These are phyloP conservation scores for Daldinia decipiens DNA, from an alignment of 495 filamentous ascomycete species.

Conservation along the genomic window DNA sequence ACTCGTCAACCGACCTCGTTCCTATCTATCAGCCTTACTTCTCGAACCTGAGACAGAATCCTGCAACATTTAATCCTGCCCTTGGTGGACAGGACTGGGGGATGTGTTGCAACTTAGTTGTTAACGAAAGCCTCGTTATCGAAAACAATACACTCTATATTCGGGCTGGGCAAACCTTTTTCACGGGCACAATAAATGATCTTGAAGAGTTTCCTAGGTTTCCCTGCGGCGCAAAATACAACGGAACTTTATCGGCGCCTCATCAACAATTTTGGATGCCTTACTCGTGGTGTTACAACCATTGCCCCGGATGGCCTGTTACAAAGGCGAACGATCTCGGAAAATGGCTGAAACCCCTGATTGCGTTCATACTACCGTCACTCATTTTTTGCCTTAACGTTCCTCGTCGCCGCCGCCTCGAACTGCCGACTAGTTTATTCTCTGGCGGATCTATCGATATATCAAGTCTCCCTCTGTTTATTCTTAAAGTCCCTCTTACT, in stretches of 20 bases:
- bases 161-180: conserved; percentile 16
- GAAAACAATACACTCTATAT: conserved; percentile 23
- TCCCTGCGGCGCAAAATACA: conserved; percentile 46
- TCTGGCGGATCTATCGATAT: not conserved
- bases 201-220: conserved; percentile 28
- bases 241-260: conserved; percentile 43
- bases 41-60: not conserved
- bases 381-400: conserved; percentile 45
- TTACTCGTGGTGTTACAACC: conserved; percentile 32
- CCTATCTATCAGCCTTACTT: conserved; percentile 21
- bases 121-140: conserved; percentile 24
- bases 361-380: conserved; percentile 41
- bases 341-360: conserved; percentile 39
- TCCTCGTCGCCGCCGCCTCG: conserved; percentile 32
- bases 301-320: conserved; percentile 33
- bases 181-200: not conserved
- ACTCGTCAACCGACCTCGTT: conserved; percentile 21
- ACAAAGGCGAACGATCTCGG: conserved; percentile 20
- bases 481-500: not conserved
- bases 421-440: not conserved
- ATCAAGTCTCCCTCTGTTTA: not conserved
- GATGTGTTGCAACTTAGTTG: conserved; percentile 32
- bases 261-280: conserved; percentile 37
- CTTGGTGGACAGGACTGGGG: conserved; percentile 28
- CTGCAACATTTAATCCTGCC: conserved; percentile 7